These are phyloP conservation scores for Talaromyces sp. DNA, from an alignment of 2,329 filamentous ascomycete species.

Conservation along the genomic window DNA sequence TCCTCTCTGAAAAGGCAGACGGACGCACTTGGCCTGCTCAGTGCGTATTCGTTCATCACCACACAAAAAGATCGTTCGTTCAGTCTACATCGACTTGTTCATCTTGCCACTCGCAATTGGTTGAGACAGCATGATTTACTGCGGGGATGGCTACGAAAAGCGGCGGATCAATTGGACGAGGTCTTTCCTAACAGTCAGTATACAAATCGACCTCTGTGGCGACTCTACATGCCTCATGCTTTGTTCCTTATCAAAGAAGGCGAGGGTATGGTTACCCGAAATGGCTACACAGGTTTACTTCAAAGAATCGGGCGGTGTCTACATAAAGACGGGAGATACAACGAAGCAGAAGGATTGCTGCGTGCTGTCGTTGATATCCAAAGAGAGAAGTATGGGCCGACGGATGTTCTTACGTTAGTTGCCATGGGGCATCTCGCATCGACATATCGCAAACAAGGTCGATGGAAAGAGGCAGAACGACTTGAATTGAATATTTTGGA, in stretches of 20 bases:
- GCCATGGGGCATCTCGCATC: conserved; percentile 2
- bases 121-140: conserved; percentile 26
- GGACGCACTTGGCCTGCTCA: neutral
- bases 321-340: conserved; percentile 6
- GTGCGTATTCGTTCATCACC: neutral
- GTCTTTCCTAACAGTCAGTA: conserved; percentile 25
- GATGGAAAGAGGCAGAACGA: conserved; percentile 26
- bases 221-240: conserved; percentile 26
- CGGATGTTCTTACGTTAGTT: neutral
- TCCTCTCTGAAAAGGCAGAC: neutral
- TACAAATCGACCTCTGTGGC: conserved; percentile 21
- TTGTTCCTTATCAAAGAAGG: neutral
- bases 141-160: conserved; percentile 12
- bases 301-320: conserved; percentile 2
- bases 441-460: conserved; percentile 16
- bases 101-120: conserved; percentile 36
- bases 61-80: neutral
- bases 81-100: conserved; percentile 29
- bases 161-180: neutral
- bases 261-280: neutral
- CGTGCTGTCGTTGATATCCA: neutral
- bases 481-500: conserved; percentile 23
- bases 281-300: neutral
- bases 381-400: neutral
- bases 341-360: conserved; percentile 23